Conservation (phyloP, 2,329 filamentous ascomycete species). For the Paracorniculantispora psalliotae region DNA sequence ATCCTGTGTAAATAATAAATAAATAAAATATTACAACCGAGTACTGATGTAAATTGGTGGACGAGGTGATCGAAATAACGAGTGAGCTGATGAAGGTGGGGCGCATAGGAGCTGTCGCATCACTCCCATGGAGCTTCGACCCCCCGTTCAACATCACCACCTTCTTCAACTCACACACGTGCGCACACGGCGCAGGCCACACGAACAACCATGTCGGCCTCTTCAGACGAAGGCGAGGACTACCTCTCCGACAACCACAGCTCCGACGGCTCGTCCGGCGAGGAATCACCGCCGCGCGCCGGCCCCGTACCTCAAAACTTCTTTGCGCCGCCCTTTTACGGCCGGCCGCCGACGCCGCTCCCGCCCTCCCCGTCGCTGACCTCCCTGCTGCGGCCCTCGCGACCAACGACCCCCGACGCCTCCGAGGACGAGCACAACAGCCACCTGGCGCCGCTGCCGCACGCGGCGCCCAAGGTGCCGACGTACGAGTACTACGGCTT, state of each 20-base stretch:
- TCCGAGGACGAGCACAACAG: slow-evolving; percentile 73
- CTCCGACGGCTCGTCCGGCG: slow-evolving; percentile 16
- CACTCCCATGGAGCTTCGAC: background rate
- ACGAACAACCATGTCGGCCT: slow-evolving; percentile 25
- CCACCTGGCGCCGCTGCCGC: slow-evolving; percentile 68
- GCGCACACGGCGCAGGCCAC: background rate
- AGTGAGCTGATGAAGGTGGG: too few species aligned
- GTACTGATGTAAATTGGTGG: too few species aligned
- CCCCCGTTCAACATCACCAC: background rate
- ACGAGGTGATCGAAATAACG: too few species aligned
- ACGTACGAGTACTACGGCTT: slow-evolving; percentile 99
- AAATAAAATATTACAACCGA: too few species aligned
- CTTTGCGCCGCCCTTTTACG: slow-evolving; percentile 87
- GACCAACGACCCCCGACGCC: slow-evolving; percentile 89
- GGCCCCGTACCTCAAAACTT: slow-evolving; percentile 47
- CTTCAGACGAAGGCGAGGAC: slow-evolving; percentile 34
- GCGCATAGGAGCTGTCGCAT: background rate
- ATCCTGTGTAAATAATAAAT: background rate
- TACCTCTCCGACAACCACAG: slow-evolving; percentile 30
- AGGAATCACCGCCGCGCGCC: slow-evolving; percentile 35
- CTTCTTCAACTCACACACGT: background rate
- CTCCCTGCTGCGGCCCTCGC: slow-evolving; percentile 80
- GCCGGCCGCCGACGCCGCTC: slow-evolving; percentile 88
- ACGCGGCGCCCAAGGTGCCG: slow-evolving; percentile 88
- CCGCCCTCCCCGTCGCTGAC: slow-evolving; percentile 91